These are phyloP conservation scores for Herpetomonas tarakana DNA, from an alignment of 208 protist species.

Conservation along the genomic window DNA sequence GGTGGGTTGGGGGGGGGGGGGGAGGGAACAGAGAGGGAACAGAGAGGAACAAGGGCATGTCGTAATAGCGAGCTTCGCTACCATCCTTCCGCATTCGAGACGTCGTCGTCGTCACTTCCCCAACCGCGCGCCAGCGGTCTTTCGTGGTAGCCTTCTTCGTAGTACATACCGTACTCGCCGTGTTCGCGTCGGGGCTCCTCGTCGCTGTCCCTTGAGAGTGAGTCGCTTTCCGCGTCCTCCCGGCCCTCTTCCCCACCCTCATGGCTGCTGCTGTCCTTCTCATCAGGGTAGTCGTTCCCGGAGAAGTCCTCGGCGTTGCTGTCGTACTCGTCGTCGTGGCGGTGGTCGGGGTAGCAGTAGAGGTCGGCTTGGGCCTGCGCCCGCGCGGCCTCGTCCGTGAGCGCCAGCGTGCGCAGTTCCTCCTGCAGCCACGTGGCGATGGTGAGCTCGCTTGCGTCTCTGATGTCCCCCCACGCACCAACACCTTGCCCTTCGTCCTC, in stretches of 20 bases:
- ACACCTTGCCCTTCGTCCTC: background rate
- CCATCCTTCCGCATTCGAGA: no score
- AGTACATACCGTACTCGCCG: constrained; percentile 38
- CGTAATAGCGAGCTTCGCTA: no score
- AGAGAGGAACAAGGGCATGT: no score
- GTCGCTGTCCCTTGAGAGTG: no score
- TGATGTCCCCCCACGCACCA: constrained; percentile 10
- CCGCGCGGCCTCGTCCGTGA: constrained; percentile 11
- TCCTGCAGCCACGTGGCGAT: constrained; percentile 14
- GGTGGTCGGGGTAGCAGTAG: constrained; percentile 84
- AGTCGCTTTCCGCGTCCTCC: constrained; percentile 2
- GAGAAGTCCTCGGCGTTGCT: constrained; percentile 89
- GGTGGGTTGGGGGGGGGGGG: no score
- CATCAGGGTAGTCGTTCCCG: constrained; percentile 85
- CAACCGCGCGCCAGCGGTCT: constrained; percentile 41
- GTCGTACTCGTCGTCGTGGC: constrained; percentile 89
- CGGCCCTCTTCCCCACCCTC: constrained; percentile 22
- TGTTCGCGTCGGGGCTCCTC: constrained; percentile 1
- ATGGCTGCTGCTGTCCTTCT: no score
- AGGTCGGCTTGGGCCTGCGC: constrained; percentile 40
- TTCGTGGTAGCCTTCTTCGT: constrained; percentile 50
- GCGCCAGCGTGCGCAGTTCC: constrained; percentile 1
- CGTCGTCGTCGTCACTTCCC: constrained; percentile 29
- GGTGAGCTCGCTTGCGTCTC: constrained; percentile 13
- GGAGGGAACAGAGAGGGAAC: background rate